These are phyloP conservation scores for Balamuthia mandrillaris DNA, from an alignment of 208 protist species.

Conservation along the genomic window DNA sequence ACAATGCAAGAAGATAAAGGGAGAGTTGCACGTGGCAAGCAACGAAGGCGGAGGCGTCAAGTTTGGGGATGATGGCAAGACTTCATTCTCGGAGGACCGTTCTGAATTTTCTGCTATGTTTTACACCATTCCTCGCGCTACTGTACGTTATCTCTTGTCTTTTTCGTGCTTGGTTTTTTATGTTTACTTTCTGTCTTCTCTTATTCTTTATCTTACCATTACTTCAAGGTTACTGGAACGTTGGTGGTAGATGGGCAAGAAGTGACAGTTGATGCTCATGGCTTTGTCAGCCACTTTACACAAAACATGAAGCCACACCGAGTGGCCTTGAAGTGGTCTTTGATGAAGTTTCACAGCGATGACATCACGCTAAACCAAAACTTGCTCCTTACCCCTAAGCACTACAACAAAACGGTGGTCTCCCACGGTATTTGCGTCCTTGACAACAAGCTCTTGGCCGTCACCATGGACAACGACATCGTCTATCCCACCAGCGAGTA, in stretches of 20 bases:
- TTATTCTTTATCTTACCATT: background rate
- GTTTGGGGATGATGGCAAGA: conserved; percentile 28
- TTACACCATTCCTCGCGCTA: conserved; percentile 29
- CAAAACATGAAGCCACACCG: conserved; percentile 37
- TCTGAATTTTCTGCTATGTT: conserved; percentile 9
- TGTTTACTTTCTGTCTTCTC: background rate
- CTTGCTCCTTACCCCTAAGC: conserved; percentile 26
- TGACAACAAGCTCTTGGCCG: conserved; percentile 31
- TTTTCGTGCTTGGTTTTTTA: too few relatives aligned
- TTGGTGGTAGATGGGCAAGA: background rate
- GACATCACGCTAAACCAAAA: conserved; percentile 7
- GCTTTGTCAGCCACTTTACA: conserved; percentile 24
- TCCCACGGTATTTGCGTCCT: conserved; percentile 21
- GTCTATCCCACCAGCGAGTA: conserved; percentile 27
- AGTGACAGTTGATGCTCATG: background rate
- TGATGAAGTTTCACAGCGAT: conserved; percentile 33
- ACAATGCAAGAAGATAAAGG: conserved; percentile 28
- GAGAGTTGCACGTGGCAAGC: background rate
- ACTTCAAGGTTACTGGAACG: background rate
- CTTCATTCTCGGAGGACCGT: conserved; percentile 1
- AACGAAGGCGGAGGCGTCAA: conserved; percentile 20
- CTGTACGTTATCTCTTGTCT: background rate
- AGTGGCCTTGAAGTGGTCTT: conserved; percentile 28
- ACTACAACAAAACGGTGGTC: background rate
- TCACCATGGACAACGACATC: conserved; percentile 26